A percentile compares a stretch with the other conserved stretches of the same genome.
Evolutionary conservation across 2,329 filamentous ascomycete species (phyloP).

Genomic region (Cryphonectria japonica): DNA sequence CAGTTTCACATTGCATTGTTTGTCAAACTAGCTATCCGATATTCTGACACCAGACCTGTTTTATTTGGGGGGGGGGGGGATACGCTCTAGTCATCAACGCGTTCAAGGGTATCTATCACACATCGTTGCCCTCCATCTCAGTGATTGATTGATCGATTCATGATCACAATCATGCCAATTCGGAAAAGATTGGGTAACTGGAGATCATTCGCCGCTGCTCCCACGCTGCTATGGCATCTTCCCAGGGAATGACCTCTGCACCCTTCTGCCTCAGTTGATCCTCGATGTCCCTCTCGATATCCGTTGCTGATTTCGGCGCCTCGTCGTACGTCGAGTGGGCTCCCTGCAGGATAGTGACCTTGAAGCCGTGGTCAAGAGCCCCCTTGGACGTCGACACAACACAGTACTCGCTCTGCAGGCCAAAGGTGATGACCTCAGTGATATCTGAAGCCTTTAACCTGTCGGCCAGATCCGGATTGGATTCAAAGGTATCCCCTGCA

Average conservation of each 20-base stretch:
- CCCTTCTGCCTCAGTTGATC: constrained; percentile 32
- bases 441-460: constrained; percentile 34
- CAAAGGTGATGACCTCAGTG: constrained; percentile 35
- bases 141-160: neutral
- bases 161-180: constrained; percentile 5
- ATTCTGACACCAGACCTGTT: neutral
- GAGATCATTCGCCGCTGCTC: constrained; percentile 27
- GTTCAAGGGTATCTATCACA: neutral
- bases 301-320: constrained; percentile 31
- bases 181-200: constrained; percentile 23
- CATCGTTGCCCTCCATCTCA: neutral
- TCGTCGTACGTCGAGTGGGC: constrained; percentile 40
- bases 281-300: constrained; percentile 38
- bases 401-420: constrained; percentile 41
- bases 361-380: constrained; percentile 36
- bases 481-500: constrained; percentile 37
- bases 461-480: constrained; percentile 37
- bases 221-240: constrained; percentile 29
- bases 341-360: constrained; percentile 36
- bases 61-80: too few relatives aligned
- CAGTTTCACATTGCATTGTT: neutral
- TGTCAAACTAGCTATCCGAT: neutral
- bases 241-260: constrained; percentile 33
- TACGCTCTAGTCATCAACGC: neutral
- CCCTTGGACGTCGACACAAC: constrained; percentile 36